phyloP scores from a whole-genome alignment of 1,139 yeast genomes.

The Hansenula sp. region DNA sequence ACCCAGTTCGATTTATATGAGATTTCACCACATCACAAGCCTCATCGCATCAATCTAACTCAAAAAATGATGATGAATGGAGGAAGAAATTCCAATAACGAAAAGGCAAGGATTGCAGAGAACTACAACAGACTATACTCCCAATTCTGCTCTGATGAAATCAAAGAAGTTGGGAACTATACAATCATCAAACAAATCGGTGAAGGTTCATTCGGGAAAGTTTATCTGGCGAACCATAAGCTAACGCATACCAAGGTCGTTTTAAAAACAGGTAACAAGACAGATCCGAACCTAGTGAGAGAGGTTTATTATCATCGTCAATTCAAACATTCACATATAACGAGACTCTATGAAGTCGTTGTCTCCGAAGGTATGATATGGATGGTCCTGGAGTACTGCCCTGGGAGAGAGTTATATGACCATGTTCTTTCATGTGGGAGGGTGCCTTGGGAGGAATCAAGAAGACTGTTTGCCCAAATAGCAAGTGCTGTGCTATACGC shows the following conservation, averaged over 20 bases:
- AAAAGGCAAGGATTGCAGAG: conserved; percentile 40
- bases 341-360: conserved; percentile 80
- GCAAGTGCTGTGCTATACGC: conserved; percentile 81
- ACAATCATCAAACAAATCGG: conserved; percentile 70
- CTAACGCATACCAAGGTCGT: conserved; percentile 76
- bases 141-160: conserved; percentile 47
- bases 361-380: conserved; percentile 77
- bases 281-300: conserved; percentile 85
- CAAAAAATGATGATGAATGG: conserved; percentile 6
- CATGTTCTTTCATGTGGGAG: conserved; percentile 56
- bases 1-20: too few species aligned
- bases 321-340: conserved; percentile 79
- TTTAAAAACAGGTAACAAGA: conserved; percentile 76
- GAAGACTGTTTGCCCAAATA: conserved; percentile 69
- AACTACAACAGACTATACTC: conserved; percentile 61
- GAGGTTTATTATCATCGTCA: conserved; percentile 89
- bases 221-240: conserved; percentile 76
- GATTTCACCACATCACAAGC: not conserved
- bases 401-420: conserved; percentile 82
- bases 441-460: conserved; percentile 52
- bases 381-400: conserved; percentile 88
- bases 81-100: conserved; percentile 16
- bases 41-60: not conserved
- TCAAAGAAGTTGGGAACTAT: conserved; percentile 75
- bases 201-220: conserved; percentile 91